These are phyloP conservation scores for Yarrowia osloensis DNA, from an alignment of 805 yeast genomes.

Conservation along the genomic window DNA sequence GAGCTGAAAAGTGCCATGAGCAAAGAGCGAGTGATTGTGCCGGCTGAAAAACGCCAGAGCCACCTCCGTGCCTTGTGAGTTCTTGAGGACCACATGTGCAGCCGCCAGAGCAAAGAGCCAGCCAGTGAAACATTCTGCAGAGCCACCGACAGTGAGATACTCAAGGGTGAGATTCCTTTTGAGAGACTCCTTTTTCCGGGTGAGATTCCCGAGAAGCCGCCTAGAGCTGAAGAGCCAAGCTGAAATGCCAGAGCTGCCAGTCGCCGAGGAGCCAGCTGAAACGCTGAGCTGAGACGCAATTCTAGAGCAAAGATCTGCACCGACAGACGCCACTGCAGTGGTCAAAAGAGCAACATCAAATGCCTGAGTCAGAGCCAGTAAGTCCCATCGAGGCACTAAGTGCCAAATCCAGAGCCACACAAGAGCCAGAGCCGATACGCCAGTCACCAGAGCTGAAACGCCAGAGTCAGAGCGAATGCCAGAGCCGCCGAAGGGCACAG, in stretches of 20 bases:
- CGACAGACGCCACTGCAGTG: too few relatives aligned
- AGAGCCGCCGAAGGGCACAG: too few relatives aligned
- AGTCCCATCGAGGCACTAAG: neutral
- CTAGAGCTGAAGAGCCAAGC: neutral
- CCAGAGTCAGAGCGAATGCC: too few relatives aligned
- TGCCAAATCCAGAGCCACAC: neutral
- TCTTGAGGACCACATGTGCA: neutral
- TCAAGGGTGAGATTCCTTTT: too few relatives aligned
- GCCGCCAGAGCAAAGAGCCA: constrained; percentile 1
- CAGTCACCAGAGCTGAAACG: too few relatives aligned
- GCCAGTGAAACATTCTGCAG: neutral
- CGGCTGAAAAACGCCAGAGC: neutral
- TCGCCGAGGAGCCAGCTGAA: neutral
- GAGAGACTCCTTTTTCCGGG: too few relatives aligned
- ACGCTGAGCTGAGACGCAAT: neutral
- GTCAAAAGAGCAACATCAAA: neutral
- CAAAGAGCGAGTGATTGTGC: neutral
- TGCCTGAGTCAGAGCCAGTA: neutral
- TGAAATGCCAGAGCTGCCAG: neutral
- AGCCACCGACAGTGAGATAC: neutral
- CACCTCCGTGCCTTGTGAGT: neutral
- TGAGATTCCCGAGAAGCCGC: neutral
- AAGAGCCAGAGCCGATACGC: neutral
- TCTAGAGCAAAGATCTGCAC: neutral
- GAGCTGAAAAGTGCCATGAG: neutral